Base-by-base conservation (phyloP, 2,329 filamentous ascomycete genomes). In the Seiridium unicorne region DNA sequence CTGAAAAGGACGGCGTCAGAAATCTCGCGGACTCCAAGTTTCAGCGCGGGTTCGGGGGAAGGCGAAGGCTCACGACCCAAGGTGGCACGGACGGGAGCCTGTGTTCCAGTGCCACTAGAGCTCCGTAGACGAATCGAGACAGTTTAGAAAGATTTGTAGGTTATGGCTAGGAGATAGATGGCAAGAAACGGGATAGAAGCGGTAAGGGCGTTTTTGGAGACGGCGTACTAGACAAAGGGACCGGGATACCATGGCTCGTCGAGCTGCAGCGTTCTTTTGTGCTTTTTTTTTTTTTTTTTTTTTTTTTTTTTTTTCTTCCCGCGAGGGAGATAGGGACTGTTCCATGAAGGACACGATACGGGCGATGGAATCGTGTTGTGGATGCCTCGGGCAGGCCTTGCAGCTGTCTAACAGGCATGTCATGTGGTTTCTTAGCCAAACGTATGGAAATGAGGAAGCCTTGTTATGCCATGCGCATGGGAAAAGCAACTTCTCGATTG, bases 1-100 rank as follows among this genome's bases (percentile, higher is more conserved):
- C 67, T 84, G 18, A 87, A 87, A 69, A 77, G 84, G 42, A 74
- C 77, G 32, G 78, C 81, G 48, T 80, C 81, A 9, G 82, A 85
- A 63, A 82, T 85, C 51, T 80, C 82, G 6, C 76, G 79, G 47
- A 76, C 79, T 3, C 73, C 76, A 10, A 81, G 77, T 63, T 79
- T 81, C 59, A 75, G 77, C n/a, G 72, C 78, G 2, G 69, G 72
- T 0, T 73, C 68, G 38, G 53, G 71, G 59, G 68, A 73, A 51
- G 51, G 64, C 51, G 75, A 78, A 46, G 65, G 68, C 36, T 66
- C 73, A 38, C 67, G 74, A 53, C 67, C 70, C 44, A 79, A 79
- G 61, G 66, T 76, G 53, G 69, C 72, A 62, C 75, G 81, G 60
- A 73, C 72, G 26, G 55, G 44, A 44, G 63, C 70, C n/a, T 78